Conservation (phyloP, 2,329 filamentous ascomycete species). For the Cladophialophora exuberans region DNA sequence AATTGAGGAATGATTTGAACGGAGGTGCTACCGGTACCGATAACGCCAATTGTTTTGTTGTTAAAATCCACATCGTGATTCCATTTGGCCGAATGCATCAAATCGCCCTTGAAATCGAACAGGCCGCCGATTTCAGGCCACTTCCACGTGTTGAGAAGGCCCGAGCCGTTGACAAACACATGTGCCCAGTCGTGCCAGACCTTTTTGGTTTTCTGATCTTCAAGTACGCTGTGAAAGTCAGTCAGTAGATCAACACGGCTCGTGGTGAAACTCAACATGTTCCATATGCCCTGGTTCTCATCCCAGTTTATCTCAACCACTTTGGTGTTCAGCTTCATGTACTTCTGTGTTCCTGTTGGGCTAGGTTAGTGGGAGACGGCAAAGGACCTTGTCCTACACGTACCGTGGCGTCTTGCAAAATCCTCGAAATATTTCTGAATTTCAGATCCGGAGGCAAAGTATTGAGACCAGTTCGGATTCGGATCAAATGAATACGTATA, state of each 20-base stretch:
- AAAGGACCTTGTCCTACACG: no score
- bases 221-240: conserved; percentile 33
- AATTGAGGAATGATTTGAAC: conserved; percentile 37
- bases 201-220: conserved; percentile 32
- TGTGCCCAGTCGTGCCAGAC: conserved; percentile 35
- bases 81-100: conserved; percentile 40
- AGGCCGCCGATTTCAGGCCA: conserved; percentile 43
- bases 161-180: conserved; percentile 40
- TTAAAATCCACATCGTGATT: conserved; percentile 27
- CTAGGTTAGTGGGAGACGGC: no score
- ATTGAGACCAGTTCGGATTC: conserved; percentile 47
- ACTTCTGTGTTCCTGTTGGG: conserved; percentile 36
- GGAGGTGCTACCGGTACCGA: conserved; percentile 50
- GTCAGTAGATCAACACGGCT: no score
- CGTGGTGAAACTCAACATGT: no score
- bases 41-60: conserved; percentile 45
- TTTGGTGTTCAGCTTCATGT: conserved; percentile 42
- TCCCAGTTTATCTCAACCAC: conserved; percentile 45
- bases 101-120: conserved; percentile 37
- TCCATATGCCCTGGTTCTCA: conserved; percentile 41
- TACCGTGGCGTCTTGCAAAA: conserved; percentile 43
- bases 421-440: conserved; percentile 48
- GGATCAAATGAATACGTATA: conserved; percentile 40
- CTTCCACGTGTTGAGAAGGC: conserved; percentile 42
- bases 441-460: conserved; percentile 45